Percentiles rank a stretch among this genome's conserved stretches.
phyloP scores from a whole-genome alignment of 371 early-diverging fungal species.

The Chytridium lagenaria region DNA sequence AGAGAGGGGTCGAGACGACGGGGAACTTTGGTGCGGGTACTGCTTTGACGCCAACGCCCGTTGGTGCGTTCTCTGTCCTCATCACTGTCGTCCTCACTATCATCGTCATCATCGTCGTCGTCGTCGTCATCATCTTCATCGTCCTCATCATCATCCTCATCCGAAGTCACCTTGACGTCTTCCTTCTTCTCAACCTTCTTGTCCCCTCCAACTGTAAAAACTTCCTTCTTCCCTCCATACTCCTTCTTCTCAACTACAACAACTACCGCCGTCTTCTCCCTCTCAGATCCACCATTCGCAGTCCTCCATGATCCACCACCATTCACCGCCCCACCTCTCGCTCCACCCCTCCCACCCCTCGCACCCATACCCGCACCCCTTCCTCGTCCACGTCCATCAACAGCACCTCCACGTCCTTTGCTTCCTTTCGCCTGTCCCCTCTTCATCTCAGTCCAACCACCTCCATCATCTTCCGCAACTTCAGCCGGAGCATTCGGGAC shows the following conservation, averaged over 20 bases:
- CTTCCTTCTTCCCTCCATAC: background rate
- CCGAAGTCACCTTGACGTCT: too few species aligned
- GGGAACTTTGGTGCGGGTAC: constrained; percentile 6
- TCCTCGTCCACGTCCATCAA: background rate
- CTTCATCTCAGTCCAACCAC: background rate
- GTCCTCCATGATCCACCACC: background rate
- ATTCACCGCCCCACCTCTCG: background rate
- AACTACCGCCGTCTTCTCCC: background rate
- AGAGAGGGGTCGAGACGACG: constrained; percentile 26
- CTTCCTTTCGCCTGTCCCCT: background rate
- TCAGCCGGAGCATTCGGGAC: background rate
- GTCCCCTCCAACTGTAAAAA: background rate
- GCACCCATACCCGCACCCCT: background rate
- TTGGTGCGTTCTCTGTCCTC: background rate
- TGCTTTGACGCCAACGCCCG: too few species aligned
- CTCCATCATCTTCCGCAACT: background rate
- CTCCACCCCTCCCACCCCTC: background rate
- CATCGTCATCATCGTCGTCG: background rate
- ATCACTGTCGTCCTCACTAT: background rate
- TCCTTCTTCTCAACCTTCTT: background rate
- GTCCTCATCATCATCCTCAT: background rate
- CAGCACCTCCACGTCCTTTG: background rate
- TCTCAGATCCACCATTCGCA: background rate
- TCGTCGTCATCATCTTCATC: background rate
- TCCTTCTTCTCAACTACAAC: background rate